Conservation (phyloP, 2,329 filamentous ascomycete genomes). For the Aspergillus clavatus region DNA sequence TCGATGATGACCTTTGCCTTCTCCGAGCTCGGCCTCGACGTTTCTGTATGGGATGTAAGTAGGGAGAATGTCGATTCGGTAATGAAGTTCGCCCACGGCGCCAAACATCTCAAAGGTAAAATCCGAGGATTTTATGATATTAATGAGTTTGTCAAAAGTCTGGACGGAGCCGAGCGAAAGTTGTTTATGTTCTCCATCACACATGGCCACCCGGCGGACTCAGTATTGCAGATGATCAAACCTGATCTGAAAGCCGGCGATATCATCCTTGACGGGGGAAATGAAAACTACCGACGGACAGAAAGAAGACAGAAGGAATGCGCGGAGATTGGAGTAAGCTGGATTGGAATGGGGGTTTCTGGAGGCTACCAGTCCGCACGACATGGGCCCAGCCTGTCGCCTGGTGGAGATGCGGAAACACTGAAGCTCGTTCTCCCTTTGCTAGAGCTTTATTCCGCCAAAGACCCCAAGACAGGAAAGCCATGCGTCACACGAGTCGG, state of each 20-base stretch:
- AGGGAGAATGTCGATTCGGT: constrained; percentile 32
- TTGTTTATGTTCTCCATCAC: constrained; percentile 41
- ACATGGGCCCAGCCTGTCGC: constrained; percentile 63
- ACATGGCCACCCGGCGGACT: constrained; percentile 36
- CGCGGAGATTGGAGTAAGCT: constrained; percentile 54
- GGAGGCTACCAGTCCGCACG: constrained; percentile 66
- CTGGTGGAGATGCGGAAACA: constrained; percentile 55
- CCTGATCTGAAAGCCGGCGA: constrained; percentile 55
- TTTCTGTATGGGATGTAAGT: constrained; percentile 38
- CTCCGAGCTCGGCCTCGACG: constrained; percentile 34
- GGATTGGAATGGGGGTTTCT: constrained; percentile 64
- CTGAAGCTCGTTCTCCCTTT: constrained; percentile 58
- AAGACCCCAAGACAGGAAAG: constrained; percentile 52
- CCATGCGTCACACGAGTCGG: constrained; percentile 60
- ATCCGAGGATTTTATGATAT: constrained; percentile 34
- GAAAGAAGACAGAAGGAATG: constrained; percentile 58
- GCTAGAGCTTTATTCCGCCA: constrained; percentile 57
- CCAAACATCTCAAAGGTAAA: constrained; percentile 25
- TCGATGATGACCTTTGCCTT: constrained; percentile 42
- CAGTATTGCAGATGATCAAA: constrained; percentile 38
- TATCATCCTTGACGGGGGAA: constrained; percentile 64
- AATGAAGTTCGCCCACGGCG: constrained; percentile 19
- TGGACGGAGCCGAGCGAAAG: constrained; percentile 30
- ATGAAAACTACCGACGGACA: constrained; percentile 63
- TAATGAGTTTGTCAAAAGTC: constrained; percentile 32